Conservation (phyloP, 768 basidiomycete genomes). For the Pilatotrama ljubarskyi region DNA sequence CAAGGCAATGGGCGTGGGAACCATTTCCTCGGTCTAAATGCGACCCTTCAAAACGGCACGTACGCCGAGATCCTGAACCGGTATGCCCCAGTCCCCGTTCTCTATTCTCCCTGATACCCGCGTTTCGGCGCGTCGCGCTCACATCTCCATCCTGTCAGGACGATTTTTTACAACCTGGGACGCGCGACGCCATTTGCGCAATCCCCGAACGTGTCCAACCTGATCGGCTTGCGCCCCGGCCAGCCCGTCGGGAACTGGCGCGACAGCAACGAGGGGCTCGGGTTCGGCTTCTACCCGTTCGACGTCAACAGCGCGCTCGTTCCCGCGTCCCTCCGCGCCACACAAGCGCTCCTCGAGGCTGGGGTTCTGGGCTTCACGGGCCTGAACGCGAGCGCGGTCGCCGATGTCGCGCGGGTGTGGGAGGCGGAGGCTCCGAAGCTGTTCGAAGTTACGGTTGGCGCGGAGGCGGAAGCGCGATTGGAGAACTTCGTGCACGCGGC, state of each 20-base stretch:
- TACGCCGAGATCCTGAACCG: conserved; percentile 40
- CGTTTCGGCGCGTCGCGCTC: not conserved
- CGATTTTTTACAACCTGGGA: conserved; percentile 39
- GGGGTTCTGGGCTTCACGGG: conserved; percentile 13
- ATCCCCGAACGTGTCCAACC: conserved; percentile 30
- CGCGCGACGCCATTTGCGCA: conserved; percentile 40
- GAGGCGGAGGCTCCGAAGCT: conserved; percentile 36
- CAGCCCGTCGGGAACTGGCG: conserved; percentile 48
- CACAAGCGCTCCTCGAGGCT: conserved; percentile 26
- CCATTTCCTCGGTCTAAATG: conserved; percentile 35
- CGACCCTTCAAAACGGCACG: conserved; percentile 44
- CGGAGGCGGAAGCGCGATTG: conserved; percentile 34
- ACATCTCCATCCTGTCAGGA: conserved; percentile 21
- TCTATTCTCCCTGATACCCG: not conserved
- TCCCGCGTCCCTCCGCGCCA: conserved; percentile 40
- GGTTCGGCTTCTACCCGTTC: conserved; percentile 45
- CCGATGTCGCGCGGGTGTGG: conserved; percentile 36
- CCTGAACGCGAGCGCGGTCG: conserved; percentile 19
- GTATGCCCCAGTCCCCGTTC: conserved; percentile 20
- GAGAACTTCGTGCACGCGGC: conserved; percentile 38
- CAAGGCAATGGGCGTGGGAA: conserved; percentile 39
- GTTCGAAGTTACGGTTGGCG: conserved; percentile 38
- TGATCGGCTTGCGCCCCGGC: conserved; percentile 41
- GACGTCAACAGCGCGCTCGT: conserved; percentile 46
- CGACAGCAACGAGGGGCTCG: conserved; percentile 43